Evolutionary conservation across 352 stramenopile genomes (phyloP).

Genomic region (Phytophthora parvispora): DNA sequence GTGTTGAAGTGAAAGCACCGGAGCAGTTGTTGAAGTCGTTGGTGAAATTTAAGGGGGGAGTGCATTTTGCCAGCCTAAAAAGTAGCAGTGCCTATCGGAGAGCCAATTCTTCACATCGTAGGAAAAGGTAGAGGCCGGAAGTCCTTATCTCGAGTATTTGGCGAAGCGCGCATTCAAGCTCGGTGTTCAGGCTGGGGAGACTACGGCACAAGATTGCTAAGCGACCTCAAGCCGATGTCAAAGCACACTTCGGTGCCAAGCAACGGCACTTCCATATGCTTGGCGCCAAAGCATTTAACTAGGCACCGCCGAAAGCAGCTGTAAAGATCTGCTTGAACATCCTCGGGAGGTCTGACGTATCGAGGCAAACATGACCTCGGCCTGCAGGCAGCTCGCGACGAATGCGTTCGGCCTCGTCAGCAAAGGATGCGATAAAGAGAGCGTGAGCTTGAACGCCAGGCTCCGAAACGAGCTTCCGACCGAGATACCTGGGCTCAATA

Average conservation of each 20-base stretch:
- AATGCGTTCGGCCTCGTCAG: constrained; percentile 82
- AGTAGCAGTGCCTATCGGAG: background rate
- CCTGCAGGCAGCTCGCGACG: constrained; percentile 68
- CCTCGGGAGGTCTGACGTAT: constrained; percentile 80
- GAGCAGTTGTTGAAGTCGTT: background rate
- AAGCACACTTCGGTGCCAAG: background rate
- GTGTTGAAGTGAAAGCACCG: background rate
- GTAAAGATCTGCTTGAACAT: constrained; percentile 92
- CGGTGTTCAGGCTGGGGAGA: background rate
- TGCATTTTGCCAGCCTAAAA: too few relatives aligned
- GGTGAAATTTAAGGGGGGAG: background rate
- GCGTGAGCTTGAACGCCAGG: constrained; percentile 76
- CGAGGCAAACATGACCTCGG: constrained; percentile 81
- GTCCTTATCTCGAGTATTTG: background rate
- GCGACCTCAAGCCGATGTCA: background rate
- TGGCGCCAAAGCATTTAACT: background rate
- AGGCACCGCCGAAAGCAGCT: constrained; percentile 46
- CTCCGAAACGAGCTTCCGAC: constrained; percentile 62
- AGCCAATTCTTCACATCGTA: background rate
- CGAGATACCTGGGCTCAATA: constrained; percentile 68
- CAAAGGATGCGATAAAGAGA: constrained; percentile 89
- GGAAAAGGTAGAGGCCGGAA: background rate
- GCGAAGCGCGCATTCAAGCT: background rate
- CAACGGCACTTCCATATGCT: background rate
- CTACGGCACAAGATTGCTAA: background rate